Percentiles rank a stretch among this genome's conserved stretches.
Evolutionary conservation across 2,329 filamentous ascomycete species (phyloP).

Genomic region (Cladosporium sp.): DNA sequence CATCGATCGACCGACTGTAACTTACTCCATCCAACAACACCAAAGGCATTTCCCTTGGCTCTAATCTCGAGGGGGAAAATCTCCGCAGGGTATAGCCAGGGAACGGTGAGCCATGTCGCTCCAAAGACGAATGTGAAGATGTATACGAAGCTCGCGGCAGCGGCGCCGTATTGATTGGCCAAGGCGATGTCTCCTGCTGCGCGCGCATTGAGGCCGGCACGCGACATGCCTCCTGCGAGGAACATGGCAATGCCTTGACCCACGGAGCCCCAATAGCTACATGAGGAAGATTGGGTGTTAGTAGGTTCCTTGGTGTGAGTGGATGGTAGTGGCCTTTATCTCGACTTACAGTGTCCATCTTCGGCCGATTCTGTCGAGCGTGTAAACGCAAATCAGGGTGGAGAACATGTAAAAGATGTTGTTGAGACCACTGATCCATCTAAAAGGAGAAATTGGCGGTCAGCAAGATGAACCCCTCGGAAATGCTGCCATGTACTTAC

Average conservation of each 20-base stretch:
- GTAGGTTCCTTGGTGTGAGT: neutral
- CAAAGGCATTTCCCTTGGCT: constrained; percentile 17
- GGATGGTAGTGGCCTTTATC: no score
- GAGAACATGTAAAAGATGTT: constrained; percentile 33
- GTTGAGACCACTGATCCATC: constrained; percentile 30
- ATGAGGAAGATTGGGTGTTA: neutral
- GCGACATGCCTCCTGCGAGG: constrained; percentile 29
- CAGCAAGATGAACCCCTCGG: neutral
- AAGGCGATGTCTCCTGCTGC: constrained; percentile 20
- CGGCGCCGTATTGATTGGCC: constrained; percentile 34
- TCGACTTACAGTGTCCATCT: constrained; percentile 28
- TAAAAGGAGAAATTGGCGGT: neutral
- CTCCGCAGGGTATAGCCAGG: constrained; percentile 34
- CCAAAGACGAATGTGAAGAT: constrained; percentile 62
- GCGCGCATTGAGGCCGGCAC: constrained; percentile 24
- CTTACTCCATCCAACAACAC: constrained; percentile 13
- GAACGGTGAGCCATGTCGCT: constrained; percentile 57
- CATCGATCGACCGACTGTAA: neutral
- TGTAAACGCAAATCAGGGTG: constrained; percentile 34
- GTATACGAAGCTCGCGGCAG: constrained; percentile 67
- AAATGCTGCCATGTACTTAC: constrained; percentile 33
- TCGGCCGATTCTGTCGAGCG: constrained; percentile 32
- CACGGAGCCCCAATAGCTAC: constrained; percentile 29
- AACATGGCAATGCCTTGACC: constrained; percentile 33
- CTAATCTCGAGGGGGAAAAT: constrained; percentile 40